Evolutionary conservation across 2,329 filamentous ascomycete genomes (phyloP).

Genomic region (Paracorniculantispora psalliotae): DNA sequence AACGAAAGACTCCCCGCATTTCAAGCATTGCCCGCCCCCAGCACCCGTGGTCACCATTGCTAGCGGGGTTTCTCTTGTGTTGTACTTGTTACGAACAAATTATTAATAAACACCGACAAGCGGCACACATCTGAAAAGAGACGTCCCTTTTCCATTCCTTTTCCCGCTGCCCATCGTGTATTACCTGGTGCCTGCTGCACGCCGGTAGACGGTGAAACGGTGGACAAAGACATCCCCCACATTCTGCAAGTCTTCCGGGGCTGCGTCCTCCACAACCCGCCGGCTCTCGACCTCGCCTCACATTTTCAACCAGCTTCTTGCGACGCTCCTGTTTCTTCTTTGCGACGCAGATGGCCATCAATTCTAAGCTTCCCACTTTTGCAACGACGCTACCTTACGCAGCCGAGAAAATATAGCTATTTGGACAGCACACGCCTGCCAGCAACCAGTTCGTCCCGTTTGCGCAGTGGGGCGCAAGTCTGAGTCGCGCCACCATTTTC

Average conservation of each 20-base stretch:
- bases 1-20: not conserved
- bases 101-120: not conserved
- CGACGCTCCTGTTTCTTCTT: too few relatives aligned
- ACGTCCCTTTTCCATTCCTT: not conserved
- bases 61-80: not conserved
- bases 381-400: too few relatives aligned
- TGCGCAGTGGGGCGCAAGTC: not conserved
- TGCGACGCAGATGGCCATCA: too few relatives aligned
- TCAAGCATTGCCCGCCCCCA: not conserved
- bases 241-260: not conserved
- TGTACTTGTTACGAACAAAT: not conserved
- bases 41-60: not conserved
- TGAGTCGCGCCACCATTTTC: slow-evolving; percentile 2
- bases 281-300: not conserved
- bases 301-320: not conserved
- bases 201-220: too few relatives aligned
- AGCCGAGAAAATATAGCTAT: too few relatives aligned
- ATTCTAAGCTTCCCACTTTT: too few relatives aligned
- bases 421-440: not conserved
- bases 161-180: not conserved
- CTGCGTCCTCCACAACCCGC: slow-evolving; percentile 2
- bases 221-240: slow-evolving; percentile 4
- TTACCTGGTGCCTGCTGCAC: too few relatives aligned
- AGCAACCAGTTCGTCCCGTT: not conserved
- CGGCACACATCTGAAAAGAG: not conserved